phyloP scores from a whole-genome alignment of 768 basidiomycete species.

The Lyophyllum semitale region DNA sequence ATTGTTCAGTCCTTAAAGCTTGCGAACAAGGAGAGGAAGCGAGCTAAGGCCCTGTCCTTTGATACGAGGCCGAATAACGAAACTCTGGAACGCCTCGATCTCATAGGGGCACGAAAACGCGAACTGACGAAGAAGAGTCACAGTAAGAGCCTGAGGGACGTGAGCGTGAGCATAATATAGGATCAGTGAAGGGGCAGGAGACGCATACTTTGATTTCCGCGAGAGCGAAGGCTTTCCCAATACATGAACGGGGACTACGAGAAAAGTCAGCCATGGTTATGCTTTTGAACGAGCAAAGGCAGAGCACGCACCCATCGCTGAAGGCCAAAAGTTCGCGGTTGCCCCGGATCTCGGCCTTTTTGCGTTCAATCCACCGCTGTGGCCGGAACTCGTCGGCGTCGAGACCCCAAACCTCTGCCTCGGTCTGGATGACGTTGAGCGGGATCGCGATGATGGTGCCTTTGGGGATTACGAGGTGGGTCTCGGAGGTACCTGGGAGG shows the following conservation, averaged over 20 bases:
- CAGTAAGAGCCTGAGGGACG: conserved; percentile 34
- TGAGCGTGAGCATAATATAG: background rate
- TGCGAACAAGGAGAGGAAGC: conserved; percentile 54
- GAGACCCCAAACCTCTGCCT: conserved; percentile 57
- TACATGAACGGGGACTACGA: conserved; percentile 57
- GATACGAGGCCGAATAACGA: conserved; percentile 63
- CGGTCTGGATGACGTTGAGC: conserved; percentile 57
- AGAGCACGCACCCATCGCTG: conserved; percentile 50
- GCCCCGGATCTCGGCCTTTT: conserved; percentile 26
- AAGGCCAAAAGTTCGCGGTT: conserved; percentile 55
- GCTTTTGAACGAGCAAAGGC: background rate
- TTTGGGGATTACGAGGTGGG: conserved; percentile 51
- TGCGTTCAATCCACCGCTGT: conserved; percentile 59
- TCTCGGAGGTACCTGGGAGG: conserved; percentile 43
- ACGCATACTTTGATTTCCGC: conserved; percentile 58
- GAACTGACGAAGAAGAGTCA: conserved; percentile 56
- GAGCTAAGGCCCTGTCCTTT: conserved; percentile 54
- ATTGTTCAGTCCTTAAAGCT: conserved; percentile 23
- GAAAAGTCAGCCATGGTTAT: conserved; percentile 4
- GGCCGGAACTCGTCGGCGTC: conserved; percentile 61
- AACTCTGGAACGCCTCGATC: conserved; percentile 67
- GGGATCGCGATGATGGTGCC: conserved; percentile 58
- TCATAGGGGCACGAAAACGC: conserved; percentile 50
- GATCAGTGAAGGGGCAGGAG: background rate
- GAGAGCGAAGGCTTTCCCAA: conserved; percentile 59